These are phyloP conservation scores for Leptomonas pyrrhocoris DNA, from an alignment of 208 protist species.

Conservation along the genomic window DNA sequence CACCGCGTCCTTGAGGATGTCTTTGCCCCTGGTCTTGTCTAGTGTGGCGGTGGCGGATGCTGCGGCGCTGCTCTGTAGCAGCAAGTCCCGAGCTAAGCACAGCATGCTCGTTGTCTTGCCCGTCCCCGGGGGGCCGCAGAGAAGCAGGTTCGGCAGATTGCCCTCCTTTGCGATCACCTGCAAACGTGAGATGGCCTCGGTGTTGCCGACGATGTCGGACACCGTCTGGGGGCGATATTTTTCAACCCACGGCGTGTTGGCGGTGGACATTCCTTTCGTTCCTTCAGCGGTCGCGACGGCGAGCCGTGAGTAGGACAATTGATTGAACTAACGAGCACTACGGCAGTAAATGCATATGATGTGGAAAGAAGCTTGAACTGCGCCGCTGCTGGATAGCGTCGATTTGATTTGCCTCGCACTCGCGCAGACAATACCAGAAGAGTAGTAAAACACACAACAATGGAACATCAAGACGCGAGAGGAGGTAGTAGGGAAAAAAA, in stretches of 20 bases:
- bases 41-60: background rate
- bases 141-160: conserved; percentile 98
- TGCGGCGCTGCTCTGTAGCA: conserved; percentile 57
- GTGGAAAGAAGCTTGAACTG: too few relatives aligned
- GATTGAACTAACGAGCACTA: too few relatives aligned
- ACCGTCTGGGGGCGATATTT: conserved; percentile 98
- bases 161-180: conserved; percentile 95
- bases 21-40: conserved; percentile 17
- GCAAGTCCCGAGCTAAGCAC: conserved; percentile 94
- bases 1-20: conserved; percentile 94
- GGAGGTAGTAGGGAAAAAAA: too few relatives aligned
- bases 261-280: conserved; percentile 25
- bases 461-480: too few relatives aligned
- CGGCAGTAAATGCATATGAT: too few relatives aligned
- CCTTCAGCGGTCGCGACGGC: background rate
- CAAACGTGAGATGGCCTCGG: conserved; percentile 95
- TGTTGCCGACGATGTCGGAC: conserved; percentile 98
- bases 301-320: too few relatives aligned
- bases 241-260: conserved; percentile 96
- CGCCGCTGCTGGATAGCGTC: too few relatives aligned
- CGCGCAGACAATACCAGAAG: too few relatives aligned
- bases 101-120: conserved; percentile 98
- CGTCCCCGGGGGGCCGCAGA: conserved; percentile 94
- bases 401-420: too few relatives aligned
- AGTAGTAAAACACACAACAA: too few relatives aligned